Evolutionary conservation across 768 basidiomycete species (phyloP), one percentile per base, ranked within the genome.

Genomic region (Saitozyma sp.): DNA sequence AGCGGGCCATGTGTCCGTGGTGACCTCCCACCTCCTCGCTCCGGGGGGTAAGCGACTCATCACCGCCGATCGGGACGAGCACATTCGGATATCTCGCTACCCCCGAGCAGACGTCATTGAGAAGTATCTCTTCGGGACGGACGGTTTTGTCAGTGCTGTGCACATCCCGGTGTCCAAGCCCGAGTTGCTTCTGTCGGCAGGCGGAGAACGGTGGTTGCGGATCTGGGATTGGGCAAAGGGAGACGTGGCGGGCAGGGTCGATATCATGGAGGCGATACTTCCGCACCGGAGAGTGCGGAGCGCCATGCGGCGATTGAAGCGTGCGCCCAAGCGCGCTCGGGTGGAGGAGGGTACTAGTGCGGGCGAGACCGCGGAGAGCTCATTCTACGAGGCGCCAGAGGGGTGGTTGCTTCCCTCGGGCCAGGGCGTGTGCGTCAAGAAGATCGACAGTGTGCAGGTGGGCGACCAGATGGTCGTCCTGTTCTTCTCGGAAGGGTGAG

Each of bases 61-160:
- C 66, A 92, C 92, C 0, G 89, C 91, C 0, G 96, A 98, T 74
- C 82, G 96, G 50, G 96, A 99, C 73, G 96, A 98, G 76, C 96
- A 98, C 74, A 89, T 99, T 55, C 84, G 96, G 58, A 85, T 95
- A 14, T 93, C 90, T 71, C 86, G 90, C 85, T 98, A 85, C 73
- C 96, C 96, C 0, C 83, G 89, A 58, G 90, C 92, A 16, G 89
- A 88, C 68, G 85, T 85, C 50, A 89, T 97, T 64, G 92, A 97
- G 77, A 86, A 84, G 65, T 97, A 87, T 77, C 89, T 93, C 65
- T 83, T 94, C 37, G 71, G 71, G 9, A 92, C 93, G 11, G 90
- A 93, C 73, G 83, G 83, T 68, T 96, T 88, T 63, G 86, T 96
- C 10, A 91, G 90, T 3, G 87, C 91, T 0, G 80, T 95, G 16